Base-by-base conservation (phyloP, 768 basidiomycete genomes). In the Cystobasidium ongulense region DNA sequence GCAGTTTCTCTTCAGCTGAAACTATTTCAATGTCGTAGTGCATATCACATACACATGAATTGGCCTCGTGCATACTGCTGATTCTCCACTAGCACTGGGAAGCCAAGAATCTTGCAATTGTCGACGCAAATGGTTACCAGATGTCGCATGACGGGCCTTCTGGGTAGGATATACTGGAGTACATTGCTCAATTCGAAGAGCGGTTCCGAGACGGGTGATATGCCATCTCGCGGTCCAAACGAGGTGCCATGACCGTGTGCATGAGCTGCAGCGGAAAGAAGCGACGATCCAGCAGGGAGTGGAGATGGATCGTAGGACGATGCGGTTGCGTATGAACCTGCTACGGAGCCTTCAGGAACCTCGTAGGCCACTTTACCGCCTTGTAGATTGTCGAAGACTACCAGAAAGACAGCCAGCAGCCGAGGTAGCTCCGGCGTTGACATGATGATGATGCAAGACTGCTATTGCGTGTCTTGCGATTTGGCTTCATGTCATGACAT, bases 151-250 rank as follows among this genome's bases (percentile, higher is more conserved):
- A 98, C 83, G 10, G 89, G 85, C 70, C 87, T 87, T 18, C 87
- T 88, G 1, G 96, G 95, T 66, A 99, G 94, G 33, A 98, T 88
- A 84, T 92, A 97, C 81, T 90, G 92, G 21, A 91, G 90, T 70
- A 98, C 89, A 76, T 92, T 89, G 65, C 88, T 87, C 78, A 98
- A 96, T 79, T 91, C 88, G 82, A 99, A 91, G 21, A 98, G 84
- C 10, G 80, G 77, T 17, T 82, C 75, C 52, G 38, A 64, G 53
- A 46, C 64, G 35, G 8, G 31, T 53, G 66, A 27, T 27, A 71
- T 11, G 46, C 65, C 50, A 29, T 54, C 65, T 64, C 72, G 39
- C 10, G 36, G 57, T 15, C 43, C 59, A 33, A 62, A 29, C 43
- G 54, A 10, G 54, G 33, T n/a, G 71, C 54, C 17, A 68, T 35